Base-by-base conservation (phyloP, 768 basidiomycete species). In the Russula lepida region DNA sequence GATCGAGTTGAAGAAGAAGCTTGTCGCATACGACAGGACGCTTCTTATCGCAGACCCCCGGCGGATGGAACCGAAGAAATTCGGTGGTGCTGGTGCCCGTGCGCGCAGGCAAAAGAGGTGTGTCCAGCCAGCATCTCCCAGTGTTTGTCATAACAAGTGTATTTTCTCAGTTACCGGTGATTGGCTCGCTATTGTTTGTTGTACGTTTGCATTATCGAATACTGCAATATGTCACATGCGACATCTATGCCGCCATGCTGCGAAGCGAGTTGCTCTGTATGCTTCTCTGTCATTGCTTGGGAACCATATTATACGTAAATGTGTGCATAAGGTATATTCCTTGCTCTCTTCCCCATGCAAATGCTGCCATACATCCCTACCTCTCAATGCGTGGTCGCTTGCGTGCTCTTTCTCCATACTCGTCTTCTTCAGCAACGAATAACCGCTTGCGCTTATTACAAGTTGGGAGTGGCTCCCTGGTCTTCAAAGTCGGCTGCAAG, bases 61-160 rank as follows among this genome's bases (percentile, higher is more conserved):
- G 78, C 88, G 95, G 80, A 91, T 89, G 88, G 95, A 98, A 76
- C 95, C 95, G 69, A 98, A 98, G 86, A 97, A 95, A 79, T 98
- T 98, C 74, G 95, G 95, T 83, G 95, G 95, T 81, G 82, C 81
- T 74, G 95, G 95, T 86, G 95, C 95, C 67, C 92, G 95, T 83
- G 93, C 94, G 62, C 90, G 94, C 80, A 88, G 94, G 77, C 95
- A 97, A 81, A 97, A 95, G 83, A 91, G 88, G 92, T 93, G 65
- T 63, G 82, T 70, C 33, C 27, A 23, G 13, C 35, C 8, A 35
- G 17, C 60, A 44, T 39, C 32, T 37, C 39, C 39, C 19, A 12
- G 59, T 19, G 13, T 39, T 23, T 54, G 4, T 50, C n/a, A 21
- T 43, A 27, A 23, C 32, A 62, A 37, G 56, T 33, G 19, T 9